These are phyloP conservation scores for Sporodiniella umbellata DNA, from an alignment of 371 early-diverging fungal species.

Conservation along the genomic window DNA sequence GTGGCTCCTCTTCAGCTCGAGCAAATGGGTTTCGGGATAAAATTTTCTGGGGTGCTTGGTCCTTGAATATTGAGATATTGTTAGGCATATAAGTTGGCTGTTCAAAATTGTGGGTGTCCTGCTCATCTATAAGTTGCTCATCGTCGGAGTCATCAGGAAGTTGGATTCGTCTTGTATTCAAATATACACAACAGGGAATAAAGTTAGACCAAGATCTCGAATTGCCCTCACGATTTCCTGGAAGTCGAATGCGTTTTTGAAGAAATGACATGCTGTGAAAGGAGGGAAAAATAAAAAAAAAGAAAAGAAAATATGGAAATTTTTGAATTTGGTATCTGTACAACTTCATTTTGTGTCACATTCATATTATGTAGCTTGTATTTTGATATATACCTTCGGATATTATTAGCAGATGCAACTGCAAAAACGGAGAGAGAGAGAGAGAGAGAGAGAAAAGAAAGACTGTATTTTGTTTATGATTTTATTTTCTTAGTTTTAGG, in stretches of 20 bases:
- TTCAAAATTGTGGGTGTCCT: neutral
- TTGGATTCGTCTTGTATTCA: slow-evolving; percentile 7
- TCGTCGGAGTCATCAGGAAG: slow-evolving; percentile 21
- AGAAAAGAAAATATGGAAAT: neutral
- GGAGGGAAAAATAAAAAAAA: neutral
- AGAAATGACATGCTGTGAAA: neutral
- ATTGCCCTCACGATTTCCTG: neutral
- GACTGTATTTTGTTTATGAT: too few species aligned
- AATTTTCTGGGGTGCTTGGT: neutral
- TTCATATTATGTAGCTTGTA: neutral
- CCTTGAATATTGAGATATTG: neutral
- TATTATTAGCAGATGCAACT: too few species aligned
- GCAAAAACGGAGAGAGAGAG: too few species aligned
- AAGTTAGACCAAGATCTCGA: neutral
- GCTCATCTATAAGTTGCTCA: slow-evolving; percentile 8
- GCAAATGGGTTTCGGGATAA: slow-evolving; percentile 18
- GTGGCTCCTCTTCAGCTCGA: neutral
- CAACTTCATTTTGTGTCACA: neutral
- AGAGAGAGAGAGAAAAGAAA: too few species aligned
- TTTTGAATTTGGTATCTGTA: neutral
- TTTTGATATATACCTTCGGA: neutral
- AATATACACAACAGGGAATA: slow-evolving; percentile 15
- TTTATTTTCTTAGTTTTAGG: too few species aligned
- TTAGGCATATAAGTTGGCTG: neutral
- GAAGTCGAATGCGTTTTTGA: neutral